Conservation (phyloP, 129 eudicot species). For the Silybum marianum region DNA sequence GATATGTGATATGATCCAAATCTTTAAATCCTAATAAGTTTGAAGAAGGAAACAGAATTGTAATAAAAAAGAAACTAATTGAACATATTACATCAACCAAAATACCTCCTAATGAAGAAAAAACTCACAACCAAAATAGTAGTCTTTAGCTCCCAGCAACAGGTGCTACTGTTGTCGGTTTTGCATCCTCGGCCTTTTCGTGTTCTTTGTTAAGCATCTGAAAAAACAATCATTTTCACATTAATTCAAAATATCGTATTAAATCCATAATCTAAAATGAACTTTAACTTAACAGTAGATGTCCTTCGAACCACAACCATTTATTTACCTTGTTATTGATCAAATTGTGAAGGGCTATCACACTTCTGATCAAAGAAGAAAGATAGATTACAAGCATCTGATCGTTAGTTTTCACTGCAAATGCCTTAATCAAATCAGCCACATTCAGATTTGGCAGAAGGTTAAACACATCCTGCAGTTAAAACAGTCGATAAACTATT, state of each 20-base stretch:
- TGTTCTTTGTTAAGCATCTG: slow-evolving; percentile 99
- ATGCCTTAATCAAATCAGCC: slow-evolving; percentile 83
- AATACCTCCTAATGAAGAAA: slow-evolving; percentile 19
- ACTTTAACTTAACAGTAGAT: too few relatives aligned
- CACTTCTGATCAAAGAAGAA: slow-evolving; percentile 92
- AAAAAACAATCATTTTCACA: slow-evolving; percentile 11
- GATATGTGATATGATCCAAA: not conserved
- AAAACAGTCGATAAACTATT: not conserved
- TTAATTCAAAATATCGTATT: not conserved
- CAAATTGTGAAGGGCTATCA: slow-evolving; percentile 93
- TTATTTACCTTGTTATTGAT: slow-evolving; percentile 84
- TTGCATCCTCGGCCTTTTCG: slow-evolving; percentile 91
- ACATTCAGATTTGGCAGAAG: slow-evolving; percentile 92
- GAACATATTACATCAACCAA: slow-evolving; percentile 4
- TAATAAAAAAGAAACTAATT: not conserved
- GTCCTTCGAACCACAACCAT: not conserved
- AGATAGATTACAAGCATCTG: slow-evolving; percentile 97
- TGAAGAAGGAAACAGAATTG: slow-evolving; percentile 1
- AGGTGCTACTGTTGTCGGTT: slow-evolving; percentile 73
- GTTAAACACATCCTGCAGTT: slow-evolving; percentile 87
- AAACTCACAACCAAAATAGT: not conserved
- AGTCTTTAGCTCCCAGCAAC: slow-evolving; percentile 64
- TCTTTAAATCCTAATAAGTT: not conserved
- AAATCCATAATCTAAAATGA: too few relatives aligned
- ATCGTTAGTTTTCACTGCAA: slow-evolving; percentile 97